A percentile compares a stretch with the other conserved stretches of the same genome.
Conservation (phyloP, 75 land plant species). For the Gnetum montanum region DNA sequence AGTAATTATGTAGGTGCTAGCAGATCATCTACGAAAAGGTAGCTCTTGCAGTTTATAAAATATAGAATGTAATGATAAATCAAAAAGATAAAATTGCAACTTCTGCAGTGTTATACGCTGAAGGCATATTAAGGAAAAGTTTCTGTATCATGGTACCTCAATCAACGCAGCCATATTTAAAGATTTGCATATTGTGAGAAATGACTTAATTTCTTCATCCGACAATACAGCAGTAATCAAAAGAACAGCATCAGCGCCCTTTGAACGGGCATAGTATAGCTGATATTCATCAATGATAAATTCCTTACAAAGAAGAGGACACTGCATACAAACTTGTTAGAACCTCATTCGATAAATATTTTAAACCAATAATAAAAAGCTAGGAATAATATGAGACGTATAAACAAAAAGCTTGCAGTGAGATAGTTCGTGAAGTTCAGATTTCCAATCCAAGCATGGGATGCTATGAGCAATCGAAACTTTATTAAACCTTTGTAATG, state of each 20-base stretch:
- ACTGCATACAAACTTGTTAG: too few relatives aligned
- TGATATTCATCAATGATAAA: slow-evolving; percentile 56
- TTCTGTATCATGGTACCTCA: slow-evolving; percentile 19
- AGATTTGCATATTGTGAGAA: slow-evolving; percentile 33
- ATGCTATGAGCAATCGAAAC: too few relatives aligned
- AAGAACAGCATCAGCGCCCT: slow-evolving; percentile 58
- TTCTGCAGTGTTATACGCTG: neutral
- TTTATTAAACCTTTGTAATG: too few relatives aligned
- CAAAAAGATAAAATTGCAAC: neutral
- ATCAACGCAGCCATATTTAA: slow-evolving; percentile 39
- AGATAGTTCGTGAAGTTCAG: neutral
- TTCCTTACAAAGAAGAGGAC: slow-evolving; percentile 53
- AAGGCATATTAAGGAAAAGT: too few relatives aligned
- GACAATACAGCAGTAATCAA: slow-evolving; percentile 43
- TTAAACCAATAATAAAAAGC: neutral
- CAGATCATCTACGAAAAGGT: too few relatives aligned
- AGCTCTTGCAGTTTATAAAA: too few relatives aligned
- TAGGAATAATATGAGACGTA: neutral
- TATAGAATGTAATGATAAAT: neutral
- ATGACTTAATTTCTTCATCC: slow-evolving; percentile 35
- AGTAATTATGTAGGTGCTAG: too few relatives aligned
- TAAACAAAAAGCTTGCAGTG: neutral
- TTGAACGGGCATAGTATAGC: slow-evolving; percentile 38
- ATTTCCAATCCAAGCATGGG: too few relatives aligned
- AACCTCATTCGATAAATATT: neutral